phyloP scores from a whole-genome alignment of 495 filamentous ascomycete genomes.

The Neurospora tetrasperma region DNA sequence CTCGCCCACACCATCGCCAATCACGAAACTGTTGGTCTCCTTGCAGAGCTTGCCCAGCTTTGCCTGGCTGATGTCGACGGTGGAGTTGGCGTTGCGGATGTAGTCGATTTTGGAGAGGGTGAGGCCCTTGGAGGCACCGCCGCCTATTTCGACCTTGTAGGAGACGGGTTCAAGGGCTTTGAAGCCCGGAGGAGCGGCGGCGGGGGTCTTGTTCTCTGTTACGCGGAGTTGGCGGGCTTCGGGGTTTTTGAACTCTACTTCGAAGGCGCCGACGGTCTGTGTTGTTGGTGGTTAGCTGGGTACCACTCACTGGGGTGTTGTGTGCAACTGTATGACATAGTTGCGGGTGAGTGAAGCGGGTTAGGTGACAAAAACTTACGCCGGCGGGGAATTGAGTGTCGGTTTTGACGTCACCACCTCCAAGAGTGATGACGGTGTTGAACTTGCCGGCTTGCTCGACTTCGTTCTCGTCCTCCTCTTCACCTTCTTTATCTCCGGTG shows the following conservation, averaged over 20 bases:
- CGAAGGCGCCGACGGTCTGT: constrained; percentile 24
- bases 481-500: constrained; percentile 6
- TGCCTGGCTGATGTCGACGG: constrained; percentile 23
- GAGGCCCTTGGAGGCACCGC: constrained; percentile 17
- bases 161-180: constrained; percentile 24
- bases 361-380: constrained; percentile 5
- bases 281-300: not conserved
- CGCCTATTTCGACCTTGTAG: constrained; percentile 22
- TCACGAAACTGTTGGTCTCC: constrained; percentile 25
- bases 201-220: constrained; percentile 26
- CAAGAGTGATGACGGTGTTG: constrained; percentile 12
- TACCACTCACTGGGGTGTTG: too few relatives aligned
- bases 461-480: constrained; percentile 15
- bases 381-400: constrained; percentile 21
- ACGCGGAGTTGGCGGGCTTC: constrained; percentile 20
- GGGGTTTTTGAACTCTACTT: constrained; percentile 28
- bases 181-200: constrained; percentile 24
- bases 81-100: constrained; percentile 21
- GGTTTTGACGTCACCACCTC: constrained; percentile 19
- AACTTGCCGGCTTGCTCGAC: constrained; percentile 19
- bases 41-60: constrained; percentile 23
- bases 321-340: not conserved
- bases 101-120: constrained; percentile 33
- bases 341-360: not conserved
- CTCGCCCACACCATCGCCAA: constrained; percentile 27